Evolutionary conservation across 2,329 filamentous ascomycete species (phyloP).

Genomic region (Pyrenochaeta sp.): DNA sequence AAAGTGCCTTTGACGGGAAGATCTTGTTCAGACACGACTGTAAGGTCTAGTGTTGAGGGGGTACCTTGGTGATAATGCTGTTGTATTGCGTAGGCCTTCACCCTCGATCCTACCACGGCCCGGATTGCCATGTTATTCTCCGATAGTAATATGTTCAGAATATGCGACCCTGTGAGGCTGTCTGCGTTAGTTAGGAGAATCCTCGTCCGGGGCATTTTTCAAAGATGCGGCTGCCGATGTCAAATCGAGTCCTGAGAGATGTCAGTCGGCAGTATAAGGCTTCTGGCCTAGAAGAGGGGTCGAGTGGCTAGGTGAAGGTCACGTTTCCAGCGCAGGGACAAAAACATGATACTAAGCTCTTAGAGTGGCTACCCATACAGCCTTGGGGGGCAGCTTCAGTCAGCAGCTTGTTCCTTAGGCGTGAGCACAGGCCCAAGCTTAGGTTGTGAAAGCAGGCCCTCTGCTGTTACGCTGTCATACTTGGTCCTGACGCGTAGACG

Average conservation of each 20-base stretch:
- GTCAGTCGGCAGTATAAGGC: not conserved
- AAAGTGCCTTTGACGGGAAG: conserved; percentile 24
- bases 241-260: conserved; percentile 3
- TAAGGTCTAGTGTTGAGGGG: conserved; percentile 27
- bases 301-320: conserved; percentile 1
- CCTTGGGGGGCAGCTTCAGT: not conserved
- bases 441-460: not conserved
- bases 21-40: conserved; percentile 23
- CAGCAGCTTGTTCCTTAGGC: conserved; percentile 1
- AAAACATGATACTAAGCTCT: conserved; percentile 1
- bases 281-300: conserved; percentile 3
- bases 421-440: conserved; percentile 5
- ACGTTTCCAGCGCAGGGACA: conserved; percentile 1
- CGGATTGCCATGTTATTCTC: conserved; percentile 29
- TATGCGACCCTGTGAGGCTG: conserved; percentile 36
- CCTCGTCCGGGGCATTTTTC: conserved; percentile 30
- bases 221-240: not conserved
- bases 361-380: not conserved
- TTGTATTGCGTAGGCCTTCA: conserved; percentile 23
- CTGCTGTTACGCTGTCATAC: not conserved
- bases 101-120: conserved; percentile 32
- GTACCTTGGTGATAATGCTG: conserved; percentile 22
- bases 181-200: conserved; percentile 37
- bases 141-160: conserved; percentile 34
- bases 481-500: conserved; percentile 2